phyloP scores from a whole-genome alignment of 139 green algal species.

The Chlamydomonas sphaeroides region DNA sequence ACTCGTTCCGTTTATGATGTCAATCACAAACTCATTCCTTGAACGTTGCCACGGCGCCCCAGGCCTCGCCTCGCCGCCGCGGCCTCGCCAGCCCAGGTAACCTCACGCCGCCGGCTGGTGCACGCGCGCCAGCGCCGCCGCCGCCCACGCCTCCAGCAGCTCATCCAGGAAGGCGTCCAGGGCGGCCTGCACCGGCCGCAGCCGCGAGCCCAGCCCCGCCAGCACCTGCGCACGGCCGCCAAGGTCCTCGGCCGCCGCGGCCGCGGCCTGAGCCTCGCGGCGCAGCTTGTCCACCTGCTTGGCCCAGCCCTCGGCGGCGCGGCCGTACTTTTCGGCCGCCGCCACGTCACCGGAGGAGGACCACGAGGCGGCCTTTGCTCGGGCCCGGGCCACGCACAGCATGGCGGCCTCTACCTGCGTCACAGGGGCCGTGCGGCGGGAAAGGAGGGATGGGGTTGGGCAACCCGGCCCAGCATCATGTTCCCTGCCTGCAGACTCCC shows the following conservation, averaged over 20 bases:
- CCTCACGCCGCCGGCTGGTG: neutral
- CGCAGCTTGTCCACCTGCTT: conserved; percentile 19
- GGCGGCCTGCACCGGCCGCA: neutral
- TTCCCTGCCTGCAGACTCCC: too few relatives aligned
- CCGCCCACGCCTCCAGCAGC: conserved; percentile 23
- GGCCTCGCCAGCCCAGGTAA: too few relatives aligned
- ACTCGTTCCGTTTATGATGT: too few relatives aligned
- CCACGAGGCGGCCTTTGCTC: neutral
- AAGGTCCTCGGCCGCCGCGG: conserved; percentile 1
- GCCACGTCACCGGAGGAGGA: neutral
- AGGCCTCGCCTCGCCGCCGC: too few relatives aligned
- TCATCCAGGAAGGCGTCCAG: conserved; percentile 22
- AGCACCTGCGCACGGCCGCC: neutral
- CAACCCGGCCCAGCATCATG: too few relatives aligned
- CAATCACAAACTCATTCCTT: too few relatives aligned
- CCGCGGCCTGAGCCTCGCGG: neutral
- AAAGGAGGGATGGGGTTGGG: too few relatives aligned
- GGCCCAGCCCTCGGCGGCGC: neutral
- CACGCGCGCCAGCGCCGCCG: neutral
- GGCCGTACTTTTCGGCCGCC: conserved; percentile 1
- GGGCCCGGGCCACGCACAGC: conserved; percentile 3
- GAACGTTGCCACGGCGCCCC: too few relatives aligned
- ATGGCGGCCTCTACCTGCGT: neutral
- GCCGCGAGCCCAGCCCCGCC: neutral
- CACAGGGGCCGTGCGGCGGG: too few relatives aligned